Evolutionary conservation across 305 asterid genomes (phyloP), one percentile per base, ranked within the genome.

Genomic region (Fraxinus nigra): DNA sequence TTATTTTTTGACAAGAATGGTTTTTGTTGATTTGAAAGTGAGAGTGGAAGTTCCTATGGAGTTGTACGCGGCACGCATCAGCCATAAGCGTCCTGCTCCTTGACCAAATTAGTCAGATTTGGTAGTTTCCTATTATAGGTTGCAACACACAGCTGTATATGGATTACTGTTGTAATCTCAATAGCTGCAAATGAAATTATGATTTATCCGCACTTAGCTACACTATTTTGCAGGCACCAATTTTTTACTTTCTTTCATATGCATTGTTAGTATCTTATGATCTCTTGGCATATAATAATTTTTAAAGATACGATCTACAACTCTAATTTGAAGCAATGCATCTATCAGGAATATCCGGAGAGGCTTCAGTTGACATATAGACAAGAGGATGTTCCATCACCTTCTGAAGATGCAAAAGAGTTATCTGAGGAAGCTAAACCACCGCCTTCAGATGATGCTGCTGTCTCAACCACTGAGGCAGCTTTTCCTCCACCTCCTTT

Each of bases 281-380:
- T 11, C 70, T 9, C 8, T 61, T 22, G 30, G 14, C 34, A 8
- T 63, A 7, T 28, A 76, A 33, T 30, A 75, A 72, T 76, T 40
- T 26, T 77, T 7, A 65, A 63, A 26, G 35, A 65, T 65, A 26
- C 14, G 7, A 59, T 59, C 69, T 20, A 59, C 24, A 24, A 22
- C 34, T 65, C 33, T 48, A 32, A 40, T 51, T 5, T 51, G 73
- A 65, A 65, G 33, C 73, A 26, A 65, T 26, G 73, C 2, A 1
- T 76, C 77, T 82, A 73, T 81, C 90, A 96, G 99, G 98, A 96
- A 79, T 91, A 91, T 78, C 99, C 98, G 1, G 98, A 96, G 84
- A 91, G 98, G 91, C 93, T 96, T 87, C 90, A 92, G 97, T 88
- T 94, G 88, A 96, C 99, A 2, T 96, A 96, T 87, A 93, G 92